Evolutionary conservation across 2,329 filamentous ascomycete genomes (phyloP), one percentile per base, ranked within the genome.

Genomic region (Harringtonia lauricola): DNA sequence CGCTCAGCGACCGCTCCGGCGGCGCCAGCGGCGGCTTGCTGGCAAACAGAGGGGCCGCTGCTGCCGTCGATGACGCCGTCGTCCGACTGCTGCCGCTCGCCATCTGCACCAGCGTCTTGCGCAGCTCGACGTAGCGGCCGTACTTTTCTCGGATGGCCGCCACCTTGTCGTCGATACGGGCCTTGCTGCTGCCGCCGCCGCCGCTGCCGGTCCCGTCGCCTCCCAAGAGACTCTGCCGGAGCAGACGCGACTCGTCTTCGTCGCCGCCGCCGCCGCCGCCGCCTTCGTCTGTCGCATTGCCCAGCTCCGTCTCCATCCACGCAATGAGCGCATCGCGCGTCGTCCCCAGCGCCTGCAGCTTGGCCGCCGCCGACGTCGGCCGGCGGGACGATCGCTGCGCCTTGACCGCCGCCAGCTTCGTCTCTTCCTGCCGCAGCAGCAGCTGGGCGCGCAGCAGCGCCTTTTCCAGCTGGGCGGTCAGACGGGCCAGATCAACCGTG

Each of bases 301-400:
- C 62, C 19, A 83, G 60, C 55, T 82, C 79, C 6, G 61, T 63
- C 56, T 83, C 79, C 45, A 83, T 80, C 79, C 79, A 83, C 45
- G 60, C 65, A 46, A 83, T 81, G 41, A 83, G 65, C 48, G 76
- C 73, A 41, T 72, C 70, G 15, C 79, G 68, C 12, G 78, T 74
- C 8, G 62, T 62, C 35, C 67, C 68, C 10, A 83, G 60, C 14
- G 79, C 79, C 39, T 67, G 63, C 3, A 77, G 51, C 48, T 71
- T 74, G 15, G 63, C 57, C 51, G 14, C 60, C 56, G 12, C 22
- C 22, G 6, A 22, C 26, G 10, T 19, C 29, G 7, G 24, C 15
- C 8, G 17, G 64, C 9, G 18, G 30, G 17, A 10, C 38, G 59
- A 7, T 60, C 58, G 35, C 58, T 39, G 62, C 14, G 41, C 56